These are phyloP conservation scores for Penicillium brevicompactum DNA, from an alignment of 2,329 filamentous ascomycete genomes.

Conservation along the genomic window DNA sequence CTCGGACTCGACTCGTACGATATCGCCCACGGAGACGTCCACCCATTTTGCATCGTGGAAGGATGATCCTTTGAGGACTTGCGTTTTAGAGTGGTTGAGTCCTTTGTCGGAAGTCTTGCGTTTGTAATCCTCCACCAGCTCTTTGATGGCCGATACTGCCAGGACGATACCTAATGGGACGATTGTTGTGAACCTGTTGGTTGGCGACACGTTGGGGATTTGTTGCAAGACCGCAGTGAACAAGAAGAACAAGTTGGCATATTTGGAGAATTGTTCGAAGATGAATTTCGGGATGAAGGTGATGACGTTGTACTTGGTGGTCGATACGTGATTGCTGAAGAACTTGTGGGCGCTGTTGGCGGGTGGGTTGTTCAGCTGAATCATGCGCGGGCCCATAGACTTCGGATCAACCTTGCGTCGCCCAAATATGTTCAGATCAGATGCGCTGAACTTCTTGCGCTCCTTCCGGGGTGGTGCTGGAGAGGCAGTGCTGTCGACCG, in stretches of 20 bases:
- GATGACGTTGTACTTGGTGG: conserved; percentile 91
- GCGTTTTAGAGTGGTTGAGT: conserved; percentile 84
- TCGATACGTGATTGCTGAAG: conserved; percentile 95
- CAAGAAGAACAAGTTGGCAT: conserved; percentile 98
- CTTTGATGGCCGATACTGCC: conserved; percentile 92
- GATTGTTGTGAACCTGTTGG: conserved; percentile 94
- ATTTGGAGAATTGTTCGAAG: conserved; percentile 98
- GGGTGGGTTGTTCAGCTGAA: conserved; percentile 93
- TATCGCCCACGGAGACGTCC: conserved; percentile 88
- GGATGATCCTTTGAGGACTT: conserved; percentile 76
- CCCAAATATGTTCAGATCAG: conserved; percentile 87
- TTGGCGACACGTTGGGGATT: conserved; percentile 91
- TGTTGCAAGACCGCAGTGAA: conserved; percentile 95
- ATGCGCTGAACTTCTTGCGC: conserved; percentile 65
- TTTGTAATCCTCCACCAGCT: conserved; percentile 90
- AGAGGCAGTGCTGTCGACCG: conserved; percentile 48
- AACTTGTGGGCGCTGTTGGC: conserved; percentile 89
- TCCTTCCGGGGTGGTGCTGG: conserved; percentile 46
- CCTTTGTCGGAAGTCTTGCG: conserved; percentile 82
- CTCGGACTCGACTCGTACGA: conserved; percentile 90
- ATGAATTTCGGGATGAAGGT: conserved; percentile 97
- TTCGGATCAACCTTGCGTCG: conserved; percentile 83
- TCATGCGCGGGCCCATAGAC: conserved; percentile 86
- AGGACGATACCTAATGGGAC: conserved; percentile 89
- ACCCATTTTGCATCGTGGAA: conserved; percentile 94